Conservation (phyloP, 148 eudicot genomes). For the Persicaria maculosa region DNA sequence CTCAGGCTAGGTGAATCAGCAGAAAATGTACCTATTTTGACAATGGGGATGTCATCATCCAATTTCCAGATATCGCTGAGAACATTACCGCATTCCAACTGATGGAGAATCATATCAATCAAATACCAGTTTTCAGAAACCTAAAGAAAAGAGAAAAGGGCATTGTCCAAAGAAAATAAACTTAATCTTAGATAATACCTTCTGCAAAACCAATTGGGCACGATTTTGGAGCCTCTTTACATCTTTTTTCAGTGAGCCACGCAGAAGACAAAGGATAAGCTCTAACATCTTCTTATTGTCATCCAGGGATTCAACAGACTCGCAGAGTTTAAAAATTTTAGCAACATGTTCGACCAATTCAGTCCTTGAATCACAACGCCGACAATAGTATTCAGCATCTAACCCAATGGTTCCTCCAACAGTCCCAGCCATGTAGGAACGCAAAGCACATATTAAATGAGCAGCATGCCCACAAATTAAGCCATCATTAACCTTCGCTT, state of each 20-base stretch:
- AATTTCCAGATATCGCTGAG: conserved; percentile 42
- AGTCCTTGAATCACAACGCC: conserved; percentile 78
- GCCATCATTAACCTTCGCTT: conserved; percentile 32
- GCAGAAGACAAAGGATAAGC: conserved; percentile 46
- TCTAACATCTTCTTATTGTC: conserved; percentile 46
- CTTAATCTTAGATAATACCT: conserved; percentile 37
- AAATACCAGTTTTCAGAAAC: conserved; percentile 13
- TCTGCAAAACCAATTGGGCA: conserved; percentile 42
- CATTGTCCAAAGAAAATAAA: background rate
- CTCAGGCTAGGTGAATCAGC: background rate
- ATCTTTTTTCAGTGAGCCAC: conserved; percentile 49
- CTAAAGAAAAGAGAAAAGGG: conserved; percentile 8
- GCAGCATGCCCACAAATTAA: conserved; percentile 71
- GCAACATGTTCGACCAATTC: conserved; percentile 57
- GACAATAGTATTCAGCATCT: conserved; percentile 85
- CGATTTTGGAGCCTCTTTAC: conserved; percentile 43
- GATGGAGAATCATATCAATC: conserved; percentile 21
- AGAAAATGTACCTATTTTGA: conserved; percentile 33
- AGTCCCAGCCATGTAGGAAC: conserved; percentile 83
- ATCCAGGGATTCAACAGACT: conserved; percentile 40
- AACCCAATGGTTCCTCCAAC: conserved; percentile 80
- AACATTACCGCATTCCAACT: conserved; percentile 44
- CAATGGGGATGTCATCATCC: conserved; percentile 26
- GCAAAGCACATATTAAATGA: conserved; percentile 70
- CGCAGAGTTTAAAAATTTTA: conserved; percentile 45